Percentiles rank a stretch among this genome's conserved stretches.
Conservation (phyloP, 2,329 filamentous ascomycete genomes). For the Cylindrodendrum hubeiense region DNA sequence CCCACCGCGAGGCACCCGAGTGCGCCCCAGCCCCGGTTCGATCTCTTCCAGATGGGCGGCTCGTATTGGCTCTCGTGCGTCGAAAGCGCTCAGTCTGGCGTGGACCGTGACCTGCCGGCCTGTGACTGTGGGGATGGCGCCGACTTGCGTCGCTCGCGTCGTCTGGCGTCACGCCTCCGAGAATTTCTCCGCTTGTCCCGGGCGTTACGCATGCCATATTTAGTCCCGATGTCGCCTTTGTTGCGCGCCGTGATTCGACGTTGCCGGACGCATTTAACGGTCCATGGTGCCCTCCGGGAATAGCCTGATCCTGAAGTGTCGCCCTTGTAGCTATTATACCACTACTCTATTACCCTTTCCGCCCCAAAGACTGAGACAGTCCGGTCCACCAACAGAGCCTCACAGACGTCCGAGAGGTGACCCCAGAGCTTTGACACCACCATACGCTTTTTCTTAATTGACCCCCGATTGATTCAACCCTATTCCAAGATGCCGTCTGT, state of each 20-base stretch:
- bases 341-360: slow-evolving; percentile 11
- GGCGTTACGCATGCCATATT: slow-evolving; percentile 37
- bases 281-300: slow-evolving; percentile 29
- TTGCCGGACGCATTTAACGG: slow-evolving; percentile 31
- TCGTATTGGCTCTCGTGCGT: slow-evolving; percentile 17
- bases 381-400: slow-evolving; percentile 15
- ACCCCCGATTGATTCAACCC: slow-evolving; percentile 17
- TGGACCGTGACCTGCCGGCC: slow-evolving; percentile 16
- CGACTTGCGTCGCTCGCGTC: slow-evolving; percentile 3
- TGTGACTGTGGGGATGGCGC: slow-evolving; percentile 29
- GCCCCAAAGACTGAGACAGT: not conserved
- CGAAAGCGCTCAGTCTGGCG: slow-evolving; percentile 9
- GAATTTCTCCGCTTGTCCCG: slow-evolving; percentile 45
- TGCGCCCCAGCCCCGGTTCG: not conserved
- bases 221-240: slow-evolving; percentile 48
- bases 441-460: slow-evolving; percentile 18
- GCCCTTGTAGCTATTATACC: slow-evolving; percentile 21
- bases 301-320: slow-evolving; percentile 23
- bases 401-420: not conserved
- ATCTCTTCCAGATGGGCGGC: slow-evolving; percentile 10
- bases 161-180: slow-evolving; percentile 41
- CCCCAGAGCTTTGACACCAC: slow-evolving; percentile 3
- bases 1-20: not conserved
- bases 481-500: slow-evolving; percentile 52
- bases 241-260: slow-evolving; percentile 39